Percentiles rank a stretch among this genome's conserved stretches.
phyloP scores from a whole-genome alignment of 257 asterid genomes.

The Salvia miltiorrhiza region DNA sequence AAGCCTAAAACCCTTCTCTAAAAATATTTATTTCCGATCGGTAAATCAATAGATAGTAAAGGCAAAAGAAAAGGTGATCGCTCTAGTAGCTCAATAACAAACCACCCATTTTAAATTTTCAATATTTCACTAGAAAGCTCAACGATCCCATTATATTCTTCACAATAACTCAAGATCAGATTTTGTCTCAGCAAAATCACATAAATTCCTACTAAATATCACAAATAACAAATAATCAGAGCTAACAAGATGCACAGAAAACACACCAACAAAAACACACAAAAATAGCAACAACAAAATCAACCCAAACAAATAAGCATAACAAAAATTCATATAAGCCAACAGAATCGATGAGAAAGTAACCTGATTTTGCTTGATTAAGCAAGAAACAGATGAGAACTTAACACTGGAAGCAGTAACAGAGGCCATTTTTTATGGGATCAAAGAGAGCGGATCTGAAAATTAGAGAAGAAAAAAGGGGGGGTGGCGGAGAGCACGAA shows the following conservation, averaged over 20 bases:
- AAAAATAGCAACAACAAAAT: neutral
- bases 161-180: neutral
- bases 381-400: constrained; percentile 44
- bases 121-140: neutral
- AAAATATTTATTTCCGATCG: neutral
- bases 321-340: neutral
- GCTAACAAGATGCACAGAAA: neutral
- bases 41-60: neutral
- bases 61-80: neutral
- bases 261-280: neutral
- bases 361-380: constrained; percentile 62
- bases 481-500: constrained; percentile 66
- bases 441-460: constrained; percentile 34
- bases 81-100: neutral
- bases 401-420: constrained; percentile 49
- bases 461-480: constrained; percentile 4
- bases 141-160: neutral
- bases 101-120: neutral
- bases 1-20: neutral
- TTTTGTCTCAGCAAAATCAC: neutral
- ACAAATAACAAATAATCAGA: constrained; percentile 13
- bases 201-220: neutral
- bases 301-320: neutral
- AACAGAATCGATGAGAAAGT: constrained; percentile 7
- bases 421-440: constrained; percentile 55